phyloP scores from a whole-genome alignment of 345 rosid species.

The Mangifera indica region DNA sequence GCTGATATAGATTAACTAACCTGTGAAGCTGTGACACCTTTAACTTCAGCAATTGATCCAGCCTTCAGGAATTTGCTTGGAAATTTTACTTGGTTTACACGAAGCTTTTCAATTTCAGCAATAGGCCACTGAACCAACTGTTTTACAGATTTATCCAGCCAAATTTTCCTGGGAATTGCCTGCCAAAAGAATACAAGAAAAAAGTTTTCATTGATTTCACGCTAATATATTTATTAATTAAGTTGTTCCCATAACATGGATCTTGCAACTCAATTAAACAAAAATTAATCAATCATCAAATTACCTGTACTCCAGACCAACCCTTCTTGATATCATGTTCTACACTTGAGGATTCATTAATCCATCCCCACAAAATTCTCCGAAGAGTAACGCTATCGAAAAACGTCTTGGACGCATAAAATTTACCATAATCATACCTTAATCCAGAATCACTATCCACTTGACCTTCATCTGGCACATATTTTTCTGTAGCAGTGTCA shows the following conservation, averaged over 20 bases:
- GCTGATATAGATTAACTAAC: slow-evolving; percentile 14
- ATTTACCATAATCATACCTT: slow-evolving; percentile 73
- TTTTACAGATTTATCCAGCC: slow-evolving; percentile 49
- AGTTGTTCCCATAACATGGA: too few species aligned
- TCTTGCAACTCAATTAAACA: not conserved
- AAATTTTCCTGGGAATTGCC: slow-evolving; percentile 57
- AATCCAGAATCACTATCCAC: slow-evolving; percentile 45
- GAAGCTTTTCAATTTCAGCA: slow-evolving; percentile 45
- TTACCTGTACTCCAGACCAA: slow-evolving; percentile 57
- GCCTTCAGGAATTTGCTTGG: slow-evolving; percentile 25
- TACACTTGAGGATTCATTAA: slow-evolving; percentile 42
- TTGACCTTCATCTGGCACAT: slow-evolving; percentile 39
- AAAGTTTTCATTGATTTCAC: too few species aligned
- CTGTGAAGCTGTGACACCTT: slow-evolving; percentile 57
- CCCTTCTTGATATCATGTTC: slow-evolving; percentile 38
- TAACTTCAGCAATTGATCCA: slow-evolving; percentile 39
- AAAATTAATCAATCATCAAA: not conserved
- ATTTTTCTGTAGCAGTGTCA: slow-evolving; percentile 31
- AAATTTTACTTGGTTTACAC: slow-evolving; percentile 27
- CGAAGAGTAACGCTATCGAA: slow-evolving; percentile 44
- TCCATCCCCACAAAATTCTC: slow-evolving; percentile 61
- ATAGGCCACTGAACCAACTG: slow-evolving; percentile 70
- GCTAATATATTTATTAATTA: too few species aligned
- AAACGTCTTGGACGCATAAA: slow-evolving; percentile 70
- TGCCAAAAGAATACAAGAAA: slow-evolving; percentile 23